Percentiles rank a stretch among this genome's conserved stretches.
These are phyloP conservation scores for Sparassis latifolia DNA, from an alignment of 1,284 basidiomycete species.

Conservation along the genomic window DNA sequence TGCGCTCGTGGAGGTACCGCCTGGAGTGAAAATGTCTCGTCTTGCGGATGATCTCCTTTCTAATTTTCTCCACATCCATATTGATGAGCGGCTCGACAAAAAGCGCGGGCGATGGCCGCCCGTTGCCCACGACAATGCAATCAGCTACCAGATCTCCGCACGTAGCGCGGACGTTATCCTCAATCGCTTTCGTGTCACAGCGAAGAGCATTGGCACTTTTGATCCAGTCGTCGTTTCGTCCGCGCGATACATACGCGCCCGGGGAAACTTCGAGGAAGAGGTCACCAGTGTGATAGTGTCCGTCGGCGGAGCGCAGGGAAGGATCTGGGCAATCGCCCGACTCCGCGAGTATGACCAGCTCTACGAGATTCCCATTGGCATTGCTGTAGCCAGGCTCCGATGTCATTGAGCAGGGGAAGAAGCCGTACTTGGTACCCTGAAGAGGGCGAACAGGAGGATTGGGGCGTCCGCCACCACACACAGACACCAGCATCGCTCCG, in stretches of 20 bases:
- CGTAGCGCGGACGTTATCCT: slow-evolving; percentile 54
- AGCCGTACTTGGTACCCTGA: slow-evolving; percentile 30
- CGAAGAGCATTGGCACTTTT: slow-evolving; percentile 65
- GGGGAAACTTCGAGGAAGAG: slow-evolving; percentile 53
- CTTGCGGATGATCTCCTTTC: slow-evolving; percentile 54
- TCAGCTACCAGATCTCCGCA: slow-evolving; percentile 49
- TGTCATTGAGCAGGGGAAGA: slow-evolving; percentile 41
- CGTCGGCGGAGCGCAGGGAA: slow-evolving; percentile 49
- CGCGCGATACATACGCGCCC: slow-evolving; percentile 52
- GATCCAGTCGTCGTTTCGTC: slow-evolving; percentile 73
- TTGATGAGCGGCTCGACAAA: slow-evolving; percentile 51
- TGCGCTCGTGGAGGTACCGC: slow-evolving; percentile 62
- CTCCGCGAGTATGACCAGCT: slow-evolving; percentile 55
- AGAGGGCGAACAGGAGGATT: slow-evolving; percentile 23
- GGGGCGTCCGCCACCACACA: slow-evolving; percentile 36
- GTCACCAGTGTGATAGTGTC: slow-evolving; percentile 69
- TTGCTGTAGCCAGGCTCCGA: slow-evolving; percentile 38
- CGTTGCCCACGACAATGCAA: slow-evolving; percentile 60
- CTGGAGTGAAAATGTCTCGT: slow-evolving; percentile 54
- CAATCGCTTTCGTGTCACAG: slow-evolving; percentile 69
- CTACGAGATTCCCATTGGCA: slow-evolving; percentile 42
- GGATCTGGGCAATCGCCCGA: slow-evolving; percentile 60
- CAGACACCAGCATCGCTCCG: slow-evolving; percentile 56
- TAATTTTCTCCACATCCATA: slow-evolving; percentile 39
- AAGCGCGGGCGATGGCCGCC: slow-evolving; percentile 57